Percentiles rank a stretch among this genome's conserved stretches.
These are phyloP conservation scores for Noccaea caerulescens DNA, from an alignment of 345 rosid species.

Conservation along the genomic window DNA sequence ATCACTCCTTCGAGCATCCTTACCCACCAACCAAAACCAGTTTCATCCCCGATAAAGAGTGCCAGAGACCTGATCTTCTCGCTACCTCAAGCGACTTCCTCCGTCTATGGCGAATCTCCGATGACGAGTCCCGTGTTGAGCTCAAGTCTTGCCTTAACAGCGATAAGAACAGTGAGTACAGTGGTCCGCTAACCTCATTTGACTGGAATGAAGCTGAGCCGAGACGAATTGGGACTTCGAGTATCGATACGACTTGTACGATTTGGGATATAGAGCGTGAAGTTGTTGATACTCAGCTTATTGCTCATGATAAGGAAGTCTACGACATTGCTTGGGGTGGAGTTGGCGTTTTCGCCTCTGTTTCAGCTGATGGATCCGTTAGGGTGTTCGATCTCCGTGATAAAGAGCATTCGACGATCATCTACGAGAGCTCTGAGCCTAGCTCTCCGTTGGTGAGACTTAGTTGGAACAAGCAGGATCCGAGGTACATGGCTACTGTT, in stretches of 20 bases:
- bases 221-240: constrained; percentile 83
- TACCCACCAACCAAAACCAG: constrained; percentile 85
- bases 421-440: constrained; percentile 87
- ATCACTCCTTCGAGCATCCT: constrained; percentile 84
- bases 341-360: constrained; percentile 90
- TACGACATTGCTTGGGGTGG: constrained; percentile 98
- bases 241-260: constrained; percentile 92
- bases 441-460: constrained; percentile 78
- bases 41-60: constrained; percentile 89
- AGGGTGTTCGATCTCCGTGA: constrained; percentile 87
- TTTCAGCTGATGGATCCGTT: constrained; percentile 83
- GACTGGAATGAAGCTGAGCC: constrained; percentile 99
- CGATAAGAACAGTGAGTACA: constrained; percentile 82
- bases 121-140: constrained; percentile 67
- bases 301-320: constrained; percentile 93
- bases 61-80: constrained; percentile 77
- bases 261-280: constrained; percentile 93
- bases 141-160: constrained; percentile 68
- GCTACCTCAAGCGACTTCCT: constrained; percentile 92
- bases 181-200: constrained; percentile 92
- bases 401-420: constrained; percentile 90
- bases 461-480: constrained; percentile 97
- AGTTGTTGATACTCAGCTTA: constrained; percentile 84
- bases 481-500: constrained; percentile 93
- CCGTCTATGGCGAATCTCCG: constrained; percentile 77